A percentile compares a stretch with the other conserved stretches of the same genome.
These are phyloP conservation scores for Karstenula rhodostoma DNA, from an alignment of 2,329 filamentous ascomycete species.

Conservation along the genomic window DNA sequence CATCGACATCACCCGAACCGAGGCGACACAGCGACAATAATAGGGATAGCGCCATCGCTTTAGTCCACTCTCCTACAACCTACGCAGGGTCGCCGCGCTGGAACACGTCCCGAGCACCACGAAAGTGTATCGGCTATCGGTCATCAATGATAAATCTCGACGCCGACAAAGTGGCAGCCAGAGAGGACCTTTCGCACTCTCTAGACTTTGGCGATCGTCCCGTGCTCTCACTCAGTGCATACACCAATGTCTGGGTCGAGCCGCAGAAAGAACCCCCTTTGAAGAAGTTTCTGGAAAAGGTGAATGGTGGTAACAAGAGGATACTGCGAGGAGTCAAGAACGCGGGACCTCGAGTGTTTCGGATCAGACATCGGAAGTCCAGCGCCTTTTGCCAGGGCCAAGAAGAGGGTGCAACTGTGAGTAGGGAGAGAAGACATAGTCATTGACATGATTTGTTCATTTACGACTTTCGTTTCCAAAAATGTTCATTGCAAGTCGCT, in stretches of 20 bases:
- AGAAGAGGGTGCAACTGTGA: not conserved
- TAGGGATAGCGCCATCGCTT: not conserved
- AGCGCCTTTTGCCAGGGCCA: not conserved
- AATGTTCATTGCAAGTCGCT: not conserved
- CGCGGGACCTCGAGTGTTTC: not conserved
- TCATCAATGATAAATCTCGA: not conserved
- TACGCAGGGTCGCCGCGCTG: not conserved
- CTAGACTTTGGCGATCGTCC: not conserved
- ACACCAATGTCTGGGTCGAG: not conserved
- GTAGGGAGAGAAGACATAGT: not conserved
- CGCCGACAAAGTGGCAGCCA: not conserved
- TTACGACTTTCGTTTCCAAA: not conserved
- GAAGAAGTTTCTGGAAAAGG: not conserved
- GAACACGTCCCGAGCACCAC: not conserved
- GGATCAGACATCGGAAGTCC: not conserved
- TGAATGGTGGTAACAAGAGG: not conserved
- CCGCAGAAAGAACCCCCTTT: not conserved
- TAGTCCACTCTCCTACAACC: not conserved
- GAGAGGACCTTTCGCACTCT: not conserved
- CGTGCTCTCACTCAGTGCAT: not conserved
- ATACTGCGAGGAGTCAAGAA: not conserved
- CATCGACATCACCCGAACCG: not conserved
- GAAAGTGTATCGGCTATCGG: not conserved
- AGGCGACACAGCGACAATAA: not conserved
- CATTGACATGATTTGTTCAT: not conserved